A percentile compares a stretch with the other conserved stretches of the same genome.
Conservation (phyloP, 208 protist species). For the Trypanosoma mega region DNA sequence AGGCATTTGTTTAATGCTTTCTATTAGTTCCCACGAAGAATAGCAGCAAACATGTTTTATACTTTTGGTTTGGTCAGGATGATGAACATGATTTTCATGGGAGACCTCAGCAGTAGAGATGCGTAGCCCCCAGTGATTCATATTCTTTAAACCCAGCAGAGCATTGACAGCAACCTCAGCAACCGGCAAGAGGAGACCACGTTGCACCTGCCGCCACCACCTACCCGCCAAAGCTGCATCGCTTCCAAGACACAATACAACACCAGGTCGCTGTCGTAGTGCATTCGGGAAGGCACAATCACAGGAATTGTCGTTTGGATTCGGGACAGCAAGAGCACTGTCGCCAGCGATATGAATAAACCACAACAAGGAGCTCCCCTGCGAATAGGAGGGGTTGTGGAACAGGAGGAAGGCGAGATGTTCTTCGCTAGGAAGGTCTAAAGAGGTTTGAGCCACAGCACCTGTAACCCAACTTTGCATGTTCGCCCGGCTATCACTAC, state of each 20-base stretch:
- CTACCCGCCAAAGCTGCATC: background rate
- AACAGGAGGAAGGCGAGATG: background rate
- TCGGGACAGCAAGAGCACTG: slow-evolving; percentile 1
- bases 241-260: slow-evolving; percentile 11
- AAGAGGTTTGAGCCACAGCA: too few relatives aligned
- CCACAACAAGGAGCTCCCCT: background rate
- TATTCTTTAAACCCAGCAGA: background rate
- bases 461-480: too few relatives aligned
- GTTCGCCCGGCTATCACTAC: too few relatives aligned
- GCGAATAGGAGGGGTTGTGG: background rate
- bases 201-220: background rate
- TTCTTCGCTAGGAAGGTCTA: too few relatives aligned
- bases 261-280: slow-evolving; percentile 6
- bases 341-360: slow-evolving; percentile 16
- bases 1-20: too few relatives aligned
- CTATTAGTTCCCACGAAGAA: too few relatives aligned
- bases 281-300: background rate
- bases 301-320: too few relatives aligned
- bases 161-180: background rate
- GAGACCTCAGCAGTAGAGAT: background rate
- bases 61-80: too few relatives aligned
- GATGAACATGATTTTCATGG: background rate
- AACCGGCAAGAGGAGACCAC: background rate
- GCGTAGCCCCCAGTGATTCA: background rate
- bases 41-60: too few relatives aligned